Evolutionary conservation across 106 monocot species (phyloP).

Genomic region (Dendrobium officinale): DNA sequence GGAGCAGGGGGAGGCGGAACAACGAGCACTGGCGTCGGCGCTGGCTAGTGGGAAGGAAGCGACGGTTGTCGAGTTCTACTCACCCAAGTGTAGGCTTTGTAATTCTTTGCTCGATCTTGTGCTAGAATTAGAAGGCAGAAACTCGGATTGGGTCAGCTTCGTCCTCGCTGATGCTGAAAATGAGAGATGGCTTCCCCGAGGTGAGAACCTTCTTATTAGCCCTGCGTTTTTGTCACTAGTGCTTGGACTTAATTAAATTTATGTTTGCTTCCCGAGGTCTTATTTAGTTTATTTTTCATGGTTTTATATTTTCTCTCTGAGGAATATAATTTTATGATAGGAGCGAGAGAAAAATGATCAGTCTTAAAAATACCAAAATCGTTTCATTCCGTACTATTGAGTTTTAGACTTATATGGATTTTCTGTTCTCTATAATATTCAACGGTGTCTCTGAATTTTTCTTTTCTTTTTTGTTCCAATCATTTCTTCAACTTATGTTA

Average conservation of each 20-base stretch:
- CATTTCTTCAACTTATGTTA: not conserved
- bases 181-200: slow-evolving; percentile 94
- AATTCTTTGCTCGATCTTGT: slow-evolving; percentile 64
- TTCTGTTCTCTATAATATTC: not conserved
- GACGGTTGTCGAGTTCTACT: slow-evolving; percentile 93
- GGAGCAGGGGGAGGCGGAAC: slow-evolving; percentile 86
- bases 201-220: slow-evolving; percentile 16
- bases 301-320: not conserved
- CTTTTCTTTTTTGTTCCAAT: not conserved
- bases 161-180: slow-evolving; percentile 94
- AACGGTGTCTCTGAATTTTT: not conserved
- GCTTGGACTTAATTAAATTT: not conserved
- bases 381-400: not conserved
- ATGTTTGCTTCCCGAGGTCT: not conserved
- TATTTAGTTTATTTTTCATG: not conserved
- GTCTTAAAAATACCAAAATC: not conserved
- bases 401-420: not conserved
- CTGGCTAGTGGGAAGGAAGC: slow-evolving; percentile 75
- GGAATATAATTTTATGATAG: not conserved
- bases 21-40: slow-evolving; percentile 74
- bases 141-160: slow-evolving; percentile 55
- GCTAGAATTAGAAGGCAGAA: slow-evolving; percentile 57
- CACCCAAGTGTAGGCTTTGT: slow-evolving; percentile 84
- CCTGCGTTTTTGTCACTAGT: not conserved
- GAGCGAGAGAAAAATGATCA: not conserved